Evolutionary conservation across 1,284 basidiomycete genomes (phyloP), one percentile per base, ranked within the genome.

Genomic region (Ustilago tritici): DNA sequence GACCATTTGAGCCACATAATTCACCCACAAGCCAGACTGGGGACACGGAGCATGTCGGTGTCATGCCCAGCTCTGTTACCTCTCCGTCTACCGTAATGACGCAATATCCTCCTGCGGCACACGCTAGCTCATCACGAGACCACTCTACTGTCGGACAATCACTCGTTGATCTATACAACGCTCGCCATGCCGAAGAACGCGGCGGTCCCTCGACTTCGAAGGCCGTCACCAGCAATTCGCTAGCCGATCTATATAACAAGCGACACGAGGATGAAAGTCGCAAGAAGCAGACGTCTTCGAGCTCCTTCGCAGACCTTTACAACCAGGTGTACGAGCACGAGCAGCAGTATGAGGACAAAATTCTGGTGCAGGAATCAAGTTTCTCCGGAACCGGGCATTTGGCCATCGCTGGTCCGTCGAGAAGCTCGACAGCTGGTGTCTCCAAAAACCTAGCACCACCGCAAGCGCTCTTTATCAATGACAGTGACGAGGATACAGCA

Each of bases 151-250:
- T 40, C 7, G 59, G 52, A 8, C 60, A 46, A 31, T 56, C 67
- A 11, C 61, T 76, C 3, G 68, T 61, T 4, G 73, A 76, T 23
- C 50, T 76, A 5, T 70, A 76, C 65, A 70, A 70, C 40, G 35
- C 65, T 3, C 57, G 69, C 4, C 62, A 68, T 34, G 65, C 61
- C 0, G 46, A 65, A 28, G 69, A 76, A 46, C 52, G 41, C 4
- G 15, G 34, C 3, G 49, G 38, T 15, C 47, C 58, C 6, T 57
- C 58, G 0, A 43, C 61, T 14, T 15, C 32, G 36, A 31, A 11
- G 6, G 32, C 53, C 43, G 19, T 46, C 43, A 46, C 47, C 67
- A 38, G 47, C 49, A 47, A 3, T 11, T 65, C 62, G 8, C 49
- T 65, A 8, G 54, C 23, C 23, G 55, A 57, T n/a, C 58, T 61